Evolutionary conservation across 1,139 yeast species (phyloP), one percentile per base, ranked within the genome.

Genomic region (Yamadazyma siamensis): DNA sequence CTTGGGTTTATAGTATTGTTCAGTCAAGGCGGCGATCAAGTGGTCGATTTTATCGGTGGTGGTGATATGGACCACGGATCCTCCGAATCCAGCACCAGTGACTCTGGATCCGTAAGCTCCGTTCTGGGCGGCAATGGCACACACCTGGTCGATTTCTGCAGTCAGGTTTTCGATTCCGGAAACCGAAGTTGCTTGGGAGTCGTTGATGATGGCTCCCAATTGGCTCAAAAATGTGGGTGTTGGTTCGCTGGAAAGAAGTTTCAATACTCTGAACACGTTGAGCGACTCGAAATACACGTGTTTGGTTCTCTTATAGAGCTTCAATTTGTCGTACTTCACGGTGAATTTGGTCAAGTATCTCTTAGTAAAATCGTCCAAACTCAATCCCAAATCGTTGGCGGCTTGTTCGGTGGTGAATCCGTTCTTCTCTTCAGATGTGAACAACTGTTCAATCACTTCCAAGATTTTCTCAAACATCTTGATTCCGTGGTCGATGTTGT

Each of bases 1-100:
- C 32, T 61, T 56, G 32, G 52, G 55, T 37, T 61, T 58, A 53
- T 78, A 81, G 49, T 75, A 77, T 33, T 75, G 56, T 14, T 60
- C 58, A 19, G 52, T 57, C 26, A 80, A 61, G 0, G 81, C 80
- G 4, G 52, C 40, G 28, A 61, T 61, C 31, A 81, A 70, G 1
- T 40, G 38, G 0, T 58, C 64, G 11, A 76, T 63, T 39, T 65
- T 66, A 31, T 66, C 68, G 7, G 62, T 52, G 3, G 75, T 63
- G 12, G 81, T 77, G 35, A 81, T 57, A 49, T 80, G 85, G 15
- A 81, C 84, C 3, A 81, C 66, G 21, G 82, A 77, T 7, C 89
- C 89, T 25, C 89, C 89, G 71, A 80, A 81, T 7, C 88, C 89
- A n/a, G 89, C 88, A 24, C 89, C 89, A 6, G 89, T 81, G 22